Evolutionary conservation across 2,329 filamentous ascomycete species (phyloP).

Genomic region (Pseudocercospora fijiensis): DNA sequence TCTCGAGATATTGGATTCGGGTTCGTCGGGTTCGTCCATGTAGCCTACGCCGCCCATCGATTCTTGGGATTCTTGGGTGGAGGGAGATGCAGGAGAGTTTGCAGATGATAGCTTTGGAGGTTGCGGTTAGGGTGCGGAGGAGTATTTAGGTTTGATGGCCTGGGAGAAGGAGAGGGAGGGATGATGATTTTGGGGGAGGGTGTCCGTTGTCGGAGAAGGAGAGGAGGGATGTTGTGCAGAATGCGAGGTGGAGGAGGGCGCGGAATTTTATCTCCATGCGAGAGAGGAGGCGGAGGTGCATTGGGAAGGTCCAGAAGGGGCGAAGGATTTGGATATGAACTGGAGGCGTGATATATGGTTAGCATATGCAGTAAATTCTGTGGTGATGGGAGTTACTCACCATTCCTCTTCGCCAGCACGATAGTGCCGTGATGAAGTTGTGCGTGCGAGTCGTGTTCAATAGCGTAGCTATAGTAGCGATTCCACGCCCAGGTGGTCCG

Average conservation of each 20-base stretch:
- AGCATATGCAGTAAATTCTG: not conserved
- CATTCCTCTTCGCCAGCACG: constrained; percentile 24
- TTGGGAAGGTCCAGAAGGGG: constrained; percentile 20
- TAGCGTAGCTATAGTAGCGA: constrained; percentile 40
- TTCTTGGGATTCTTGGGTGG: constrained; percentile 26
- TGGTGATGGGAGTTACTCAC: not conserved
- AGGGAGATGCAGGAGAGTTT: constrained; percentile 19
- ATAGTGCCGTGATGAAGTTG: constrained; percentile 22
- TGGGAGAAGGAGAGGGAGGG: constrained; percentile 11
- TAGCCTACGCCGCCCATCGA: constrained; percentile 64
- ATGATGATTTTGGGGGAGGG: not conserved
- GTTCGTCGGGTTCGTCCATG: constrained; percentile 57
- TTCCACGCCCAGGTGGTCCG: constrained; percentile 44
- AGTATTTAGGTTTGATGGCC: constrained; percentile 17
- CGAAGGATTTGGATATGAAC: constrained; percentile 24
- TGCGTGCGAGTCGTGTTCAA: constrained; percentile 66
- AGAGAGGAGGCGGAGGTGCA: constrained; percentile 22
- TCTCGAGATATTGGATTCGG: constrained; percentile 64
- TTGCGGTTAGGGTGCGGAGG: constrained; percentile 25
- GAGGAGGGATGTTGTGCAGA: constrained; percentile 25
- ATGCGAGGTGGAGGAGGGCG: constrained; percentile 20
- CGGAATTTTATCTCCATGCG: constrained; percentile 18
- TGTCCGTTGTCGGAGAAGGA: constrained; percentile 22
- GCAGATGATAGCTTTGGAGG: constrained; percentile 22
- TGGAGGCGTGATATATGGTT: not conserved